Base-by-base conservation (phyloP, 352 stramenopile species). In the Blastocystis sp. region DNA sequence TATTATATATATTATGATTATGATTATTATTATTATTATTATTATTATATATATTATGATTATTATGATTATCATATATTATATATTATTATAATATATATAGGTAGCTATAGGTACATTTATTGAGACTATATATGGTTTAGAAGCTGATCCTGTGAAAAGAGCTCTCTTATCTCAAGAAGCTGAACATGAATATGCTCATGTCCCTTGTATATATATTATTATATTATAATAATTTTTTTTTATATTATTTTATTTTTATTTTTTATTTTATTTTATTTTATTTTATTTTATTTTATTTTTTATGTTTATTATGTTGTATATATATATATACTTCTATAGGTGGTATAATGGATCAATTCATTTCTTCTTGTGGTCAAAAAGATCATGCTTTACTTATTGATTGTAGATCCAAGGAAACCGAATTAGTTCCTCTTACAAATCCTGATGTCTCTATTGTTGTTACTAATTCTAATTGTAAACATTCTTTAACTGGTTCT, bases 301-400 rank as follows among this genome's bases (percentile, higher is more conserved):
- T n/a, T 39, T 13, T 39, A n/a, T 39, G 13, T 39, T 39, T 39
- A n/a, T 39, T 39, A 39, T n/a, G 33, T 39, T n/a, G n/a, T n/a
- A n/a, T n/a, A n/a, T n/a, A n/a, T n/a, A n/a, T n/a, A n/a, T n/a
- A n/a, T n/a, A n/a, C n/a, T n/a, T n/a, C n/a, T n/a, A n/a, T n/a
- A n/a, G 3, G 5, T 9, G 47, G 83, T 33, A 91, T 93, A 70
- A 93, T 94, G 84, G 84, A 93, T 75, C 81, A 93, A 73, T 91
- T 88, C 67, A 85, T 93, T 62, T 84, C 75, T 31, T 85, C 80
- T n/a, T 85, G 81, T 40, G 84, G 76, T 21, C 70, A 81, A 42
- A 68, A 79, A 46, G 80, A 71, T 27, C 69, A 68, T 43, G 75
- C 76, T 48, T 64, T 95, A 55, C 73, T 93, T 24, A 88, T 95